A percentile compares a stretch with the other conserved stretches of the same genome.
These are phyloP conservation scores for Mercurialis annua DNA, from an alignment of 345 rosid genomes.

Conservation along the genomic window DNA sequence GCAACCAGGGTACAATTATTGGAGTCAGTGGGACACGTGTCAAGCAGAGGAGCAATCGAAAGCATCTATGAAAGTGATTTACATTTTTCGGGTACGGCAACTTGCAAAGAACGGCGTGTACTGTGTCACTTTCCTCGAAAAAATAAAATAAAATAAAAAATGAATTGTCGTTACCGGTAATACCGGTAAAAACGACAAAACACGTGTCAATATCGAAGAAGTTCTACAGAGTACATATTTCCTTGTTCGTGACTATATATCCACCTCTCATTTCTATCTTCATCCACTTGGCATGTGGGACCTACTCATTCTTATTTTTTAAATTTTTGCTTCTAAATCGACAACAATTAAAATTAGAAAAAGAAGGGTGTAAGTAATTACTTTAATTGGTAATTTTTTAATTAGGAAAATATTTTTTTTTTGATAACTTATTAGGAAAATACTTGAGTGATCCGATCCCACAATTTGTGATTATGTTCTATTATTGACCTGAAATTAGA, in stretches of 20 bases:
- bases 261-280: neutral
- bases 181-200: slow-evolving; percentile 18
- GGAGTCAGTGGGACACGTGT: slow-evolving; percentile 19
- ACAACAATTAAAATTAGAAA: too few relatives aligned
- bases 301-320: neutral
- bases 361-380: too few relatives aligned
- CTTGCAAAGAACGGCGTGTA: slow-evolving; percentile 18
- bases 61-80: neutral
- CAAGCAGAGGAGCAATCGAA: neutral
- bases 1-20: slow-evolving; percentile 16
- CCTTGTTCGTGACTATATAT: slow-evolving; percentile 6
- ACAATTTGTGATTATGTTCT: too few relatives aligned
- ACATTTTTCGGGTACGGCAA: neutral
- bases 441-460: too few relatives aligned
- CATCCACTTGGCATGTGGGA: neutral
- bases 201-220: neutral
- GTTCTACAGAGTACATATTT: neutral
- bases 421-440: too few relatives aligned
- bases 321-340: too few relatives aligned
- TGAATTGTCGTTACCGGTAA: slow-evolving; percentile 10
- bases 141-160: neutral
- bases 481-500: too few relatives aligned
- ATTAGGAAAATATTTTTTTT: too few relatives aligned
- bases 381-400: too few relatives aligned
- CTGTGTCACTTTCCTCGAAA: slow-evolving; percentile 1